phyloP scores from a whole-genome alignment of 2,329 filamentous ascomycete species.

The Aureobasidium sp. region DNA sequence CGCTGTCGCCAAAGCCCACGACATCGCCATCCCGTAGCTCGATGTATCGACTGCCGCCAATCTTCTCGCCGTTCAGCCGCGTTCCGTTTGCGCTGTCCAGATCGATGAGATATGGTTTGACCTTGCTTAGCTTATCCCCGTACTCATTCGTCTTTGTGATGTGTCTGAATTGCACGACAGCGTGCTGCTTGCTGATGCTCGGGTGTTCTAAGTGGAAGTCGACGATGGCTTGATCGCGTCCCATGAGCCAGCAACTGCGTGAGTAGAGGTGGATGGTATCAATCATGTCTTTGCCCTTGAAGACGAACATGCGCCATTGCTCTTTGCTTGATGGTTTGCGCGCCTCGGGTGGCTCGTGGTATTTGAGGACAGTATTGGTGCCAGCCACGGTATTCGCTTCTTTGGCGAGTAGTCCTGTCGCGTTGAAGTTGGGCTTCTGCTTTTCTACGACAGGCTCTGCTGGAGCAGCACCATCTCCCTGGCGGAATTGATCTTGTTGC shows the following conservation, averaged over 20 bases:
- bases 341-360: conserved; percentile 89
- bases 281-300: conserved; percentile 73
- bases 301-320: conserved; percentile 84
- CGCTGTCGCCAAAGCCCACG: conserved; percentile 76
- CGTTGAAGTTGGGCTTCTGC: conserved; percentile 79
- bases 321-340: conserved; percentile 74
- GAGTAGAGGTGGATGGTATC: conserved; percentile 70
- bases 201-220: conserved; percentile 83
- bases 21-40: conserved; percentile 87
- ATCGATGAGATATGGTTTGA: conserved; percentile 79
- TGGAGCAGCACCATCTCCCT: conserved; percentile 19
- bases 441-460: conserved; percentile 45
- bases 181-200: conserved; percentile 91
- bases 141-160: conserved; percentile 77
- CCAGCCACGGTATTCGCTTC: conserved; percentile 78
- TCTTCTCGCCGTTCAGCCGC: conserved; percentile 62
- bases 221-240: conserved; percentile 69
- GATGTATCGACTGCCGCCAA: conserved; percentile 54
- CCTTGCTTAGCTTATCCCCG: conserved; percentile 67
- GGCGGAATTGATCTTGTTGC: conserved; percentile 36
- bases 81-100: conserved; percentile 92
- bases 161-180: conserved; percentile 86
- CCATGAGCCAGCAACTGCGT: conserved; percentile 85
- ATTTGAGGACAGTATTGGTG: conserved; percentile 75
- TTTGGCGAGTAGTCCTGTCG: conserved; percentile 73